Conservation (phyloP, 306 rosid genomes). For the Dalbergia cultrata region DNA sequence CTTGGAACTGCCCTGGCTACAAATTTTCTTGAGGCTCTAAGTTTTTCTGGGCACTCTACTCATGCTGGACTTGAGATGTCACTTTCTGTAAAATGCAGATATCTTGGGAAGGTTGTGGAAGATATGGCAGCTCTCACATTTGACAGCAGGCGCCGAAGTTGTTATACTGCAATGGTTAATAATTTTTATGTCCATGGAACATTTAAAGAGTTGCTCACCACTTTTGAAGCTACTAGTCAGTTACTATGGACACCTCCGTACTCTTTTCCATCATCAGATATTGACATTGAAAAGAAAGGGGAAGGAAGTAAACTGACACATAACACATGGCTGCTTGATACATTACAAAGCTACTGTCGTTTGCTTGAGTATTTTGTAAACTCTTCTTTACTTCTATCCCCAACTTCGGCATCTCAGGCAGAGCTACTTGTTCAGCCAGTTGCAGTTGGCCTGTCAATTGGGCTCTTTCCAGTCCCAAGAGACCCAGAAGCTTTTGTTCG, state of each 20-base stretch:
- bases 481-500: slow-evolving; percentile 97
- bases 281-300: slow-evolving; percentile 67
- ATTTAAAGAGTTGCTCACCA: slow-evolving; percentile 88
- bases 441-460: slow-evolving; percentile 95
- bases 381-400: slow-evolving; percentile 86
- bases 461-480: slow-evolving; percentile 96
- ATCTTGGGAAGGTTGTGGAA: slow-evolving; percentile 94
- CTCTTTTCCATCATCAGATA: slow-evolving; percentile 63
- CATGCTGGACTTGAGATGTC: slow-evolving; percentile 69
- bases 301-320: slow-evolving; percentile 77
- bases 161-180: slow-evolving; percentile 85
- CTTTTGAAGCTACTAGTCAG: slow-evolving; percentile 98
- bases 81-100: slow-evolving; percentile 91
- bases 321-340: slow-evolving; percentile 90
- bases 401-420: slow-evolving; percentile 86
- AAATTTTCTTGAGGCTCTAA: slow-evolving; percentile 86
- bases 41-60: slow-evolving; percentile 83
- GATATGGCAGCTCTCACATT: slow-evolving; percentile 89
- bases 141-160: slow-evolving; percentile 89
- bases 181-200: slow-evolving; percentile 95
- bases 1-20: slow-evolving; percentile 92
- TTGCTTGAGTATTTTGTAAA: slow-evolving; percentile 94
- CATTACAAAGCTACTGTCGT: slow-evolving; percentile 85
- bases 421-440: slow-evolving; percentile 97
- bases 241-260: slow-evolving; percentile 85